These are phyloP conservation scores for Claviceps citrina DNA, from an alignment of 2,329 filamentous ascomycete species.

Conservation along the genomic window DNA sequence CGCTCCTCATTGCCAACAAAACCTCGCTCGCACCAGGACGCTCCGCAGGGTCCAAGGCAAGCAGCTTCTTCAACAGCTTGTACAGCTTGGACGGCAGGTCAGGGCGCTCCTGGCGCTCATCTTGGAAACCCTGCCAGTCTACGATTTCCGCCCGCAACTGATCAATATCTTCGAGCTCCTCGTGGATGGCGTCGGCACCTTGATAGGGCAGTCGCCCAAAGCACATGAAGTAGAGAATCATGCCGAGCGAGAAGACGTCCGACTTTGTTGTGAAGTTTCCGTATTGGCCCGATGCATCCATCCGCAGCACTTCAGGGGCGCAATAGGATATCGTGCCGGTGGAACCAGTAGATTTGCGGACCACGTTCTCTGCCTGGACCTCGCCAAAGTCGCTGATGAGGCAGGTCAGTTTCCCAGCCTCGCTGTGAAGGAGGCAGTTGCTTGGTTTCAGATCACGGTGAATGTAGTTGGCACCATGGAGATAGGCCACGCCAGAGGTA, in stretches of 20 bases:
- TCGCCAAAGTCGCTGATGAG: conserved; percentile 97
- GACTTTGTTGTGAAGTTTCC: conserved; percentile 95
- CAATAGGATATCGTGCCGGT: conserved; percentile 97
- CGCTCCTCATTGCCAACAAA: conserved; percentile 57
- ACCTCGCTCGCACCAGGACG: conserved; percentile 80
- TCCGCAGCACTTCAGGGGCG: conserved; percentile 76
- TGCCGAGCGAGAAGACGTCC: conserved; percentile 93
- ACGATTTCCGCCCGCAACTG: conserved; percentile 72
- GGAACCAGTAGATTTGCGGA: conserved; percentile 76
- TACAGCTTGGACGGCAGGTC: conserved; percentile 82
- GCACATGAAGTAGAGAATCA: conserved; percentile 98
- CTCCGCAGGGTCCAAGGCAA: conserved; percentile 61
- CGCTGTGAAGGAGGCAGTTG: conserved; percentile 78
- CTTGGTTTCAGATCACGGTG: conserved; percentile 92
- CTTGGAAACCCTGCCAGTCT: conserved; percentile 73
- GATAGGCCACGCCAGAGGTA: conserved; percentile 75
- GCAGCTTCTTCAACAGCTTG: conserved; percentile 61
- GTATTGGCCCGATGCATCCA: conserved; percentile 52
- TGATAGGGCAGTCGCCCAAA: conserved; percentile 78
- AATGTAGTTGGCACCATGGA: conserved; percentile 85
- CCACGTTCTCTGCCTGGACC: conserved; percentile 69
- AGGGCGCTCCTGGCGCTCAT: conserved; percentile 55
- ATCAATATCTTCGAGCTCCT: conserved; percentile 86
- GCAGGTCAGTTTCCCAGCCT: conserved; percentile 56
- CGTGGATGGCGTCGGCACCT: conserved; percentile 69